Evolutionary conservation across 805 yeast genomes (phyloP).

Genomic region (Kuraishia borneana): DNA sequence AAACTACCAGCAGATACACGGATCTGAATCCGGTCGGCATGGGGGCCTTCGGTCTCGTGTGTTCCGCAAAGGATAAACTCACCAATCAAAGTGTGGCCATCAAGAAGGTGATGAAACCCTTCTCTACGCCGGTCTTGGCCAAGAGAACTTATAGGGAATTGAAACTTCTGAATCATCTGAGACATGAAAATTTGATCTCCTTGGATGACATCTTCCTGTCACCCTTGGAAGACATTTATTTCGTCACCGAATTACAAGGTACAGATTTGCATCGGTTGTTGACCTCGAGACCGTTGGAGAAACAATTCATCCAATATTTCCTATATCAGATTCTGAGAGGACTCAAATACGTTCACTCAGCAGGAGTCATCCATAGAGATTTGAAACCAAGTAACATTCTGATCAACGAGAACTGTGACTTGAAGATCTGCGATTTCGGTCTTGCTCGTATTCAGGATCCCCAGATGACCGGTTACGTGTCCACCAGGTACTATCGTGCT

Average conservation of each 20-base stretch:
- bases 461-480: conserved; percentile 97
- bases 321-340: conserved; percentile 88
- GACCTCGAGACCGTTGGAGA: conserved; percentile 88
- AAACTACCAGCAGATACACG: conserved; percentile 79
- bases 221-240: conserved; percentile 90
- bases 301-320: conserved; percentile 94
- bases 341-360: conserved; percentile 79
- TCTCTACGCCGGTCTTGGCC: conserved; percentile 87
- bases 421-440: conserved; percentile 95
- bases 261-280: conserved; percentile 89
- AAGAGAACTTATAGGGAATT: conserved; percentile 95
- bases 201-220: conserved; percentile 89
- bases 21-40: conserved; percentile 96
- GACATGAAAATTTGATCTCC: conserved; percentile 91
- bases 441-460: conserved; percentile 96
- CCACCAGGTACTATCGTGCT: conserved; percentile 92
- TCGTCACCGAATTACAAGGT: conserved; percentile 94
- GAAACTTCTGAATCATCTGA: conserved; percentile 81
- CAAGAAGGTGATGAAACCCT: conserved; percentile 96
- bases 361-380: conserved; percentile 87
- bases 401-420: conserved; percentile 93
- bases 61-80: conserved; percentile 87
- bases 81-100: conserved; percentile 93
- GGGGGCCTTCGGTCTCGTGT: conserved; percentile 99
- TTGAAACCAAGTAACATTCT: conserved; percentile 87